Conservation (phyloP, 2,329 filamentous ascomycete genomes). For the Arthroderma uncinatum region DNA sequence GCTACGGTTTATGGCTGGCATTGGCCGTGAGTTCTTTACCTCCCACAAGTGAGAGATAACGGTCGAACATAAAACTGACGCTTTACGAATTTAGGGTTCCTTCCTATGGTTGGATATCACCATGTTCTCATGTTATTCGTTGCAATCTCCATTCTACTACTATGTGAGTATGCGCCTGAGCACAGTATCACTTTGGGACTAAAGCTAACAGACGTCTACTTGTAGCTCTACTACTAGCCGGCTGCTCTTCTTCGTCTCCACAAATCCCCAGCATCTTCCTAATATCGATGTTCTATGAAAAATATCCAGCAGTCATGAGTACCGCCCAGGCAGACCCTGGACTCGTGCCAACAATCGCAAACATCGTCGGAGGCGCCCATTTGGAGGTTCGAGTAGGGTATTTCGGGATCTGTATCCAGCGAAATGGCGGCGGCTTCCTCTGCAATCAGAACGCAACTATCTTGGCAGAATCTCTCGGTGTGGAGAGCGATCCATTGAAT, state of each 20-base stretch:
- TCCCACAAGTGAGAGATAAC: not conserved
- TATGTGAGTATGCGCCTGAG: conserved; percentile 56
- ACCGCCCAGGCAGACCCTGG: conserved; percentile 85
- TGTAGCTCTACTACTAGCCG: conserved; percentile 77
- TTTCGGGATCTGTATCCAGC: conserved; percentile 94
- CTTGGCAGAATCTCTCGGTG: conserved; percentile 73
- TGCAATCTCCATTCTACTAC: conserved; percentile 79
- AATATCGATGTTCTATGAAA: conserved; percentile 92
- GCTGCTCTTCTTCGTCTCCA: conserved; percentile 92
- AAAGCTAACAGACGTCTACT: not conserved
- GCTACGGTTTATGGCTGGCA: conserved; percentile 22
- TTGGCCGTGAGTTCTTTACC: conserved; percentile 21
- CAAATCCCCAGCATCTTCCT: conserved; percentile 94
- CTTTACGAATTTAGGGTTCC: conserved; percentile 36
- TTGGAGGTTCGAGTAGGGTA: conserved; percentile 91
- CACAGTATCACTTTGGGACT: not conserved
- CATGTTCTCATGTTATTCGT: conserved; percentile 98
- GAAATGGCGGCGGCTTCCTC: conserved; percentile 79
- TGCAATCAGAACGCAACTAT: conserved; percentile 96
- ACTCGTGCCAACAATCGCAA: conserved; percentile 71
- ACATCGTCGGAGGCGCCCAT: conserved; percentile 74
- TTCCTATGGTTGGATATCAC: conserved; percentile 56
- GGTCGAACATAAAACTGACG: conserved; percentile 1
- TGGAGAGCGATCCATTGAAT: conserved; percentile 92
- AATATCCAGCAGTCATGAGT: conserved; percentile 69